These are phyloP conservation scores for Salvia miltiorrhiza DNA, from an alignment of 257 asterid genomes.

Conservation along the genomic window DNA sequence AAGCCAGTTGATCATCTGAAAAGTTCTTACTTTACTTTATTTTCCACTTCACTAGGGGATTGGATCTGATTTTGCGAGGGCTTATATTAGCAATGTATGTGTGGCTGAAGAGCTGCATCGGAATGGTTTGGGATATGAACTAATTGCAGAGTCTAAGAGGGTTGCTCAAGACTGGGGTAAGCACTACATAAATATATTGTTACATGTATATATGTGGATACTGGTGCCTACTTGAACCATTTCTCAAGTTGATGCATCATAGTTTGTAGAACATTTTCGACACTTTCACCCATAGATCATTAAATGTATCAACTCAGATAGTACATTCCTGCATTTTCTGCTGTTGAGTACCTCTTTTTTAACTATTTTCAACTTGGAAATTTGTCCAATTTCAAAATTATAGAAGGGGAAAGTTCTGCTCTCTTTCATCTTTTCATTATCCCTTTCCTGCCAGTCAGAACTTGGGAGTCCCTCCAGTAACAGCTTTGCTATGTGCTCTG, in stretches of 20 bases:
- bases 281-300: no score
- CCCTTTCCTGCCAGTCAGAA: background rate
- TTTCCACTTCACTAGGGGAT: slow-evolving; percentile 56
- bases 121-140: slow-evolving; percentile 75
- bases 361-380: background rate
- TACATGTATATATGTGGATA: background rate
- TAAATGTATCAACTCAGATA: no score
- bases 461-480: background rate
- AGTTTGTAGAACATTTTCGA: no score
- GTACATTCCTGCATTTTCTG: background rate
- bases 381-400: background rate
- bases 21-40: slow-evolving; percentile 10
- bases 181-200: background rate
- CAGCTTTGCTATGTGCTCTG: background rate
- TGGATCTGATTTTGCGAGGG: slow-evolving; percentile 91
- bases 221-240: background rate
- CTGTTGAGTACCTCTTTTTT: background rate
- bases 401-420: background rate
- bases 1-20: slow-evolving; percentile 11
- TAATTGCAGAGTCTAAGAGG: slow-evolving; percentile 57
- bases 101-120: slow-evolving; percentile 84
- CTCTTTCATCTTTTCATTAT: background rate
- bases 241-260: background rate
- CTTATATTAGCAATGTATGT: slow-evolving; percentile 83
- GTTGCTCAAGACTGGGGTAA: slow-evolving; percentile 90